These are phyloP conservation scores for Avena sativa DNA, from an alignment of 176 grass and related monocot genomes.

Conservation along the genomic window DNA sequence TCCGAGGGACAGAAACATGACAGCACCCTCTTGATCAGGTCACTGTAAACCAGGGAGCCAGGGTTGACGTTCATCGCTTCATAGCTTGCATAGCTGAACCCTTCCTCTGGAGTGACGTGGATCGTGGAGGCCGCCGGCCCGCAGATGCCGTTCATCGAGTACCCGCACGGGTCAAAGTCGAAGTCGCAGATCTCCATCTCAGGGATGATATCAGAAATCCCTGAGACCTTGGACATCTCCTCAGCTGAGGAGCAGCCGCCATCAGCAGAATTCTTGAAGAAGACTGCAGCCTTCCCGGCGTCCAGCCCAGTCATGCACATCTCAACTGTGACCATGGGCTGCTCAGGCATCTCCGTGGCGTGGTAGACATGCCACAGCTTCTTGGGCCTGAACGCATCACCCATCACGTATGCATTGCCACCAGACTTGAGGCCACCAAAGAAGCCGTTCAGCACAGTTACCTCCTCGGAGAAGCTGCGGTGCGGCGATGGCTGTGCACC, in stretches of 20 bases:
- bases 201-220: slow-evolving; percentile 82
- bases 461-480: slow-evolving; percentile 76
- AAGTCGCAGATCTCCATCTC: slow-evolving; percentile 94
- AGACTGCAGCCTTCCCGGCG: slow-evolving; percentile 56
- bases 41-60: slow-evolving; percentile 52
- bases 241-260: slow-evolving; percentile 49
- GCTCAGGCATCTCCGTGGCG: slow-evolving; percentile 72
- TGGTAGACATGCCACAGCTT: slow-evolving; percentile 91
- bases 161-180: slow-evolving; percentile 86
- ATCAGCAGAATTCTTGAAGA: slow-evolving; percentile 74
- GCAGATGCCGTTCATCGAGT: slow-evolving; percentile 82
- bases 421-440: slow-evolving; percentile 79
- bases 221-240: slow-evolving; percentile 76
- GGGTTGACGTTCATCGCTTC: slow-evolving; percentile 81
- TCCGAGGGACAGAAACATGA: slow-evolving; percentile 63
- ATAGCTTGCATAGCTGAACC: slow-evolving; percentile 97
- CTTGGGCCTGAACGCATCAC: slow-evolving; percentile 60
- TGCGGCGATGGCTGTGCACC: slow-evolving; percentile 76
- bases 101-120: slow-evolving; percentile 85
- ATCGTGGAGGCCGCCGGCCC: slow-evolving; percentile 69
- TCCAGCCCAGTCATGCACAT: slow-evolving; percentile 92
- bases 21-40: slow-evolving; percentile 67
- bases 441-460: slow-evolving; percentile 64
- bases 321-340: slow-evolving; percentile 82
- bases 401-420: slow-evolving; percentile 74